These are phyloP conservation scores for Fagus crenata DNA, from an alignment of 306 rosid genomes.

Conservation along the genomic window DNA sequence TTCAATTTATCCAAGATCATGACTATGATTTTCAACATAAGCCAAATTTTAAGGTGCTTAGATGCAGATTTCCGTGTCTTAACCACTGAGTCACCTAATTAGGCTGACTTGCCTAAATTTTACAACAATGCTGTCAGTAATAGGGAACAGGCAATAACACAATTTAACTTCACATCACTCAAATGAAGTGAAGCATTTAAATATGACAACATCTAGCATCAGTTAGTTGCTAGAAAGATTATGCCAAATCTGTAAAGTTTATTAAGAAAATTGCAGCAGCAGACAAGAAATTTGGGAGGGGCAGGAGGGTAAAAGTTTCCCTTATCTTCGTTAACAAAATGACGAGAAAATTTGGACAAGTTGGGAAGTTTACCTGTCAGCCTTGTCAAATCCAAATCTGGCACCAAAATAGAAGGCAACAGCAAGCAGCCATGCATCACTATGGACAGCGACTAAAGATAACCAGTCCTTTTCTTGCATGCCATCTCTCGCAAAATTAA, in stretches of 20 bases:
- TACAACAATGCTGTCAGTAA: not conserved
- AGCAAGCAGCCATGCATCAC: conserved; percentile 94
- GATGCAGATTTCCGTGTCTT: not conserved
- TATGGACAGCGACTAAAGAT: conserved; percentile 86
- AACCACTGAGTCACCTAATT: not conserved
- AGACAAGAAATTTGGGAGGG: conserved; percentile 9
- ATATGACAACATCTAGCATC: not conserved
- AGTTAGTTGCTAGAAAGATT: not conserved
- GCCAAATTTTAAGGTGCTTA: not conserved
- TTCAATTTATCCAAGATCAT: not conserved
- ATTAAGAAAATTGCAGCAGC: conserved; percentile 13
- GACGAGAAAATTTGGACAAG: not conserved
- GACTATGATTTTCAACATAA: not conserved
- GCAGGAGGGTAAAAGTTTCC: not conserved
- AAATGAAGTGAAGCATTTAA: not conserved
- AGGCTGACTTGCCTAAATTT: not conserved
- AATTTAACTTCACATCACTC: not conserved
- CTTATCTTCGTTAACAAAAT: not conserved
- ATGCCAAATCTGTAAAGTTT: conserved; percentile 2
- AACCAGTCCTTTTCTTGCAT: conserved; percentile 93
- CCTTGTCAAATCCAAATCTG: conserved; percentile 82
- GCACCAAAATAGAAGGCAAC: conserved; percentile 93
- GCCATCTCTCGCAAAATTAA: conserved; percentile 95
- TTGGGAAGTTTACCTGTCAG: conserved; percentile 62
- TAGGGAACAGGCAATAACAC: not conserved